phyloP scores from a whole-genome alignment of 805 yeast species.

The Sugiyamaella mastotermitis region DNA sequence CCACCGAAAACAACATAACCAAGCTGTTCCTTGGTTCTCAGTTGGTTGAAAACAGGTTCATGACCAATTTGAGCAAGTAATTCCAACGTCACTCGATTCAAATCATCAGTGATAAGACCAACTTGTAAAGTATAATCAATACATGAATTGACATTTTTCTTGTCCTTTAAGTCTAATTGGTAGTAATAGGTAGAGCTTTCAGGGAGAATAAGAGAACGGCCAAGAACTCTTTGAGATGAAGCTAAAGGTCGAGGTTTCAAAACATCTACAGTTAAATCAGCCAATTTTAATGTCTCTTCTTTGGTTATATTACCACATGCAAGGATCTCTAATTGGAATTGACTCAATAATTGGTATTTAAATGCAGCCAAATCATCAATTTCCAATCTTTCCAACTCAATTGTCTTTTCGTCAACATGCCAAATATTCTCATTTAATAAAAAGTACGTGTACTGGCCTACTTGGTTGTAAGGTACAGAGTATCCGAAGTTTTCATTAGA shows the following conservation, averaged over 20 bases:
- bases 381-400: slow-evolving; percentile 39
- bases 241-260: slow-evolving; percentile 38
- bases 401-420: slow-evolving; percentile 54
- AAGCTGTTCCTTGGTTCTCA: slow-evolving; percentile 89
- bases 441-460: slow-evolving; percentile 54
- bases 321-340: slow-evolving; percentile 63
- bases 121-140: slow-evolving; percentile 72
- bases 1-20: slow-evolving; percentile 93
- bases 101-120: slow-evolving; percentile 43
- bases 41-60: slow-evolving; percentile 85
- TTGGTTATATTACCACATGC: slow-evolving; percentile 67
- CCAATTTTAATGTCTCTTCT: slow-evolving; percentile 47
- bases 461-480: slow-evolving; percentile 72
- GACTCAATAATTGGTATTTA: slow-evolving; percentile 47
- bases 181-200: slow-evolving; percentile 21
- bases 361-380: slow-evolving; percentile 48
- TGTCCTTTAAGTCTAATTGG: slow-evolving; percentile 43
- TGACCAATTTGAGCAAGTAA: slow-evolving; percentile 64
- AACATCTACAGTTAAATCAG: slow-evolving; percentile 36
- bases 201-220: slow-evolving; percentile 35
- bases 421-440: slow-evolving; percentile 71
- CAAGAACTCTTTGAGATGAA: slow-evolving; percentile 39
- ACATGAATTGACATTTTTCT: slow-evolving; percentile 73
- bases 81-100: slow-evolving; percentile 47
- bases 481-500: slow-evolving; percentile 63